phyloP scores from a whole-genome alignment of 768 basidiomycete genomes.

The Mycena galopus region DNA sequence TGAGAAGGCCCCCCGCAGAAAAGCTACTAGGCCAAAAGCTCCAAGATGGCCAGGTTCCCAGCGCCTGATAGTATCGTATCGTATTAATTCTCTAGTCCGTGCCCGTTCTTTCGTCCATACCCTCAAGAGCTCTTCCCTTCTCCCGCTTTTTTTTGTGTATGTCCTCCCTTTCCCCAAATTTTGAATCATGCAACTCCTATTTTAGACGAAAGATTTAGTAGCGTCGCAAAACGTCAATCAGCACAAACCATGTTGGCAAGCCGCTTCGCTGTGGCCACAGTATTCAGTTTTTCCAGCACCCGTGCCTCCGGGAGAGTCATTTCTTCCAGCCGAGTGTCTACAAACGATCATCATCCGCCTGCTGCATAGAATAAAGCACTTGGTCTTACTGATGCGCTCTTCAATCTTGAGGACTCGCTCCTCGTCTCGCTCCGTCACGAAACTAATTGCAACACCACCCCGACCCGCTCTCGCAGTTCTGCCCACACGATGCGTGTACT shows the following conservation, averaged over 20 bases:
- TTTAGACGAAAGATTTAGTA: neutral
- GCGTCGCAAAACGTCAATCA: neutral
- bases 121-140: neutral
- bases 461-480: slow-evolving; percentile 92
- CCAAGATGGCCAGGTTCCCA: too few relatives aligned
- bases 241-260: slow-evolving; percentile 91
- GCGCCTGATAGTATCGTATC: too few relatives aligned
- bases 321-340: slow-evolving; percentile 83
- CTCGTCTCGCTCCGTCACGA: slow-evolving; percentile 95
- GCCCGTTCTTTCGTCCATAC: too few relatives aligned
- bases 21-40: too few relatives aligned
- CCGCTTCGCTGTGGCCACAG: slow-evolving; percentile 93
- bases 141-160: slow-evolving; percentile 75
- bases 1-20: too few relatives aligned
- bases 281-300: slow-evolving; percentile 88
- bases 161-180: slow-evolving; percentile 91
- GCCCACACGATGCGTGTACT: slow-evolving; percentile 97
- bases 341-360: neutral
- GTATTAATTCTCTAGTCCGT: too few relatives aligned
- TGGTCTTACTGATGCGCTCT: slow-evolving; percentile 81
- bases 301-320: slow-evolving; percentile 82
- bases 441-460: slow-evolving; percentile 91
- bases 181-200: slow-evolving; percentile 89
- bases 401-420: slow-evolving; percentile 87
- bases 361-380: neutral